These are phyloP conservation scores for Glycine tomentella DNA, from an alignment of 306 rosid species.

Conservation along the genomic window DNA sequence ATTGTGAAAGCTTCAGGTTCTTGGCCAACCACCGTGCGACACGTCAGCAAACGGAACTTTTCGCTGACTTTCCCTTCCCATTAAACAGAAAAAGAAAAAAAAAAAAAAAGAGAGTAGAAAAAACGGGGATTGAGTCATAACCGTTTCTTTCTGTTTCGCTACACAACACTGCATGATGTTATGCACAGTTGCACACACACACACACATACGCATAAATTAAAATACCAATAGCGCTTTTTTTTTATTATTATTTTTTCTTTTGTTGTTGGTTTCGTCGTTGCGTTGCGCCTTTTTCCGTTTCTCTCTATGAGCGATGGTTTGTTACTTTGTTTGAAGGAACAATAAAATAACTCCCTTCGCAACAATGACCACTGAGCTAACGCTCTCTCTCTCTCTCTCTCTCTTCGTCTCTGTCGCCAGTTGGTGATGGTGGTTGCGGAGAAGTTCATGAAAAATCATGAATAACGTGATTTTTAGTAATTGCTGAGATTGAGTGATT, in stretches of 20 bases:
- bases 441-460: conserved; percentile 43
- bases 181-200: too few relatives aligned
- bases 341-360: conserved; percentile 63
- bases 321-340: conserved; percentile 40
- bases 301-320: conserved; percentile 56
- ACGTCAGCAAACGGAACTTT: conserved; percentile 39
- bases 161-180: background rate
- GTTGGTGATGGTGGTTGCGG: conserved; percentile 65
- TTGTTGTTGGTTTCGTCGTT: conserved; percentile 1
- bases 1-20: conserved; percentile 2
- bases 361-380: conserved; percentile 84
- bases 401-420: conserved; percentile 49
- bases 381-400: too few relatives aligned
- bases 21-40: conserved; percentile 42
- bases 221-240: background rate
- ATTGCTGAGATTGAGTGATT: conserved; percentile 23
- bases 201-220: too few relatives aligned
- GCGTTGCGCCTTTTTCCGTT: conserved; percentile 7
- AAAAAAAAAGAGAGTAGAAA: too few relatives aligned
- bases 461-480: conserved; percentile 38
- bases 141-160: conserved; percentile 47
- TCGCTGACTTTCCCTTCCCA: too few relatives aligned
- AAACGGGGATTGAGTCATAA: background rate
- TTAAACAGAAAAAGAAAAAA: too few relatives aligned
- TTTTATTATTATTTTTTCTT: background rate